Conservation (phyloP, 164 flowering plant genomes). For the Berberis vulgaris region DNA sequence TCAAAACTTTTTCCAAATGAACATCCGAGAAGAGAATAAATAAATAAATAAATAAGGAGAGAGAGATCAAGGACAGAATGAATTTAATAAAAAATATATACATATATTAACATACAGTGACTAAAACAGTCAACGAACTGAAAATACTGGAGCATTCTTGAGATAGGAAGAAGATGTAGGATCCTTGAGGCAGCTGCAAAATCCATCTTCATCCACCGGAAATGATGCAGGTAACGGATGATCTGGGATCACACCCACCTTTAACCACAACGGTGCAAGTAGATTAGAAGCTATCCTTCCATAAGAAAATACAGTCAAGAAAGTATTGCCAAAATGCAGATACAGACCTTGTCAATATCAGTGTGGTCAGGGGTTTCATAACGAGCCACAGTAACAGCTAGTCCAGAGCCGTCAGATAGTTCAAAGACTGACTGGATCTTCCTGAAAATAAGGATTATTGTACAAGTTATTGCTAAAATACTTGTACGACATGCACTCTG, state of each 20-base stretch:
- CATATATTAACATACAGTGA: not conserved
- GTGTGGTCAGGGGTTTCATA: slow-evolving; percentile 95
- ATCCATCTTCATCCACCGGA: slow-evolving; percentile 73
- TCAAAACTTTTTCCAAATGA: too few relatives aligned
- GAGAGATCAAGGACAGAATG: too few relatives aligned
- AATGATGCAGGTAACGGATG: slow-evolving; percentile 77
- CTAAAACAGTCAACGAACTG: slow-evolving; percentile 31
- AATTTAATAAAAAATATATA: not conserved
- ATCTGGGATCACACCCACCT: slow-evolving; percentile 93
- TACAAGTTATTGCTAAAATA: not conserved
- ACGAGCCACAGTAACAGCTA: slow-evolving; percentile 97
- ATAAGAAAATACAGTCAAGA: not conserved
- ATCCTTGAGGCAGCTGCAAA: slow-evolving; percentile 77
- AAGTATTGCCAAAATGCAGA: not conserved
- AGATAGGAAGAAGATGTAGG: slow-evolving; percentile 63
- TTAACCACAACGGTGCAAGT: not conserved
- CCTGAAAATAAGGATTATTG: slow-evolving; percentile 12
- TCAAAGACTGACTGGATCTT: slow-evolving; percentile 84
- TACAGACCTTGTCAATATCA: slow-evolving; percentile 84
- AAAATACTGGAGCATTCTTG: slow-evolving; percentile 44
- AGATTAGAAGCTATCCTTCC: not conserved
- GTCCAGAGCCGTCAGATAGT: slow-evolving; percentile 96
- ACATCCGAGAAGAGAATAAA: too few relatives aligned
- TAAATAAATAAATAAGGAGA: too few relatives aligned
- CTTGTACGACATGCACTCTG: not conserved